phyloP scores from a whole-genome alignment of 140 eudicot genomes.

The Oenanthe javanica region DNA sequence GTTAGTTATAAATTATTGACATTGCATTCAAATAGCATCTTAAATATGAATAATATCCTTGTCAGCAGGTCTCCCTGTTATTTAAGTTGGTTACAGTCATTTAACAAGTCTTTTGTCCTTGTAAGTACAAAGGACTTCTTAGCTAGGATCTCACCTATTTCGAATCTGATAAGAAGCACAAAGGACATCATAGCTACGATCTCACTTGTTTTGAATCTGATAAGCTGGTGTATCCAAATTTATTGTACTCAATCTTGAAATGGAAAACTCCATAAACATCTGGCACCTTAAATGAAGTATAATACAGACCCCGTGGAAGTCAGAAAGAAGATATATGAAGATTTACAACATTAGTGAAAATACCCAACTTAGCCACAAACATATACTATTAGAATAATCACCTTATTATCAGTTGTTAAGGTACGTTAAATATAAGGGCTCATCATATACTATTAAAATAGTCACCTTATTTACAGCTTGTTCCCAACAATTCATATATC shows the following conservation, averaged over 20 bases:
- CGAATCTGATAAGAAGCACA: conserved; percentile 10
- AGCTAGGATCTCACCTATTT: conserved; percentile 47
- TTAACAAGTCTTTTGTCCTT: neutral
- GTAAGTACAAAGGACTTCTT: neutral
- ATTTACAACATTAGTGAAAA: neutral
- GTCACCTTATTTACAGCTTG: conserved; percentile 44
- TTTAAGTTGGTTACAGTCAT: too few relatives aligned
- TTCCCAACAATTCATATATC: conserved; percentile 83
- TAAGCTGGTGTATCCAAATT: conserved; percentile 86
- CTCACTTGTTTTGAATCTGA: conserved; percentile 20
- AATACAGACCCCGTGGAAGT: conserved; percentile 53
- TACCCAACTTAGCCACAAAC: neutral
- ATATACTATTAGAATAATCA: conserved; percentile 9
- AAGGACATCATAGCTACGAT: too few relatives aligned
- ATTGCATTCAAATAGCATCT: too few relatives aligned
- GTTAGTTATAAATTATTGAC: too few relatives aligned
- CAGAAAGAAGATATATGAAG: neutral
- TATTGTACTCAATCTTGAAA: conserved; percentile 89
- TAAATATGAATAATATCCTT: too few relatives aligned
- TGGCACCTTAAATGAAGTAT: conserved; percentile 78
- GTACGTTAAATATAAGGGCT: conserved; percentile 86
- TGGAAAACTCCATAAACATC: conserved; percentile 97
- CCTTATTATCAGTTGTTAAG: conserved; percentile 72
- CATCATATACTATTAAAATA: conserved; percentile 55
- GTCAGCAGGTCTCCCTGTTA: too few relatives aligned